Evolutionary conservation across 805 yeast species (phyloP).

Genomic region (Saccharomycopsis sp.): DNA sequence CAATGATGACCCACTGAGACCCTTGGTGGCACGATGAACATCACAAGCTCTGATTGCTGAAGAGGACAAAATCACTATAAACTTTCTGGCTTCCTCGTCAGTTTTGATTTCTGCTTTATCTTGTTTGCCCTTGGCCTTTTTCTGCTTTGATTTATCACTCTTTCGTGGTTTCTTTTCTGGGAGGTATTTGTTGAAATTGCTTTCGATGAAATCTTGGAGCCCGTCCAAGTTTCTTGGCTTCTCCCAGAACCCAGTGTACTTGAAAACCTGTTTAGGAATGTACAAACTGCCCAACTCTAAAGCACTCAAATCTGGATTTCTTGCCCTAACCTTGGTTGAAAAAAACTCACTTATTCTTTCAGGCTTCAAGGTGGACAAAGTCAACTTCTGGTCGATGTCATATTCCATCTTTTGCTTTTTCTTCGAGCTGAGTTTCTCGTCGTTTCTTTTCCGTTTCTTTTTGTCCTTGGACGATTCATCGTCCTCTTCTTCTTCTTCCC

Average conservation of each 20-base stretch:
- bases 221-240: conserved; percentile 46
- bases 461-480: conserved; percentile 19
- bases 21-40: conserved; percentile 53
- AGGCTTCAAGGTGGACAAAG: conserved; percentile 45
- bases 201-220: conserved; percentile 44
- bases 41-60: conserved; percentile 88
- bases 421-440: conserved; percentile 47
- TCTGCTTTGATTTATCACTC: conserved; percentile 8
- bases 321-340: conserved; percentile 48
- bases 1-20: conserved; percentile 42
- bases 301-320: conserved; percentile 60
- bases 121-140: conserved; percentile 23
- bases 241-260: conserved; percentile 52
- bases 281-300: conserved; percentile 65
- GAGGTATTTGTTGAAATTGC: conserved; percentile 38
- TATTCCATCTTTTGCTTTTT: conserved; percentile 60
- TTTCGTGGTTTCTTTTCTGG: conserved; percentile 21
- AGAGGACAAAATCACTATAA: conserved; percentile 43
- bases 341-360: conserved; percentile 60
- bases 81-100: conserved; percentile 12
- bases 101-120: conserved; percentile 27
- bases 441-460: conserved; percentile 21
- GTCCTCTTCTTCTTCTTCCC: conserved; percentile 20
- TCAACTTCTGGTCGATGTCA: conserved; percentile 49
- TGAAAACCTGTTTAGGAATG: conserved; percentile 39